Conservation (phyloP, 345 rosid genomes). For the Camelina hispida region DNA sequence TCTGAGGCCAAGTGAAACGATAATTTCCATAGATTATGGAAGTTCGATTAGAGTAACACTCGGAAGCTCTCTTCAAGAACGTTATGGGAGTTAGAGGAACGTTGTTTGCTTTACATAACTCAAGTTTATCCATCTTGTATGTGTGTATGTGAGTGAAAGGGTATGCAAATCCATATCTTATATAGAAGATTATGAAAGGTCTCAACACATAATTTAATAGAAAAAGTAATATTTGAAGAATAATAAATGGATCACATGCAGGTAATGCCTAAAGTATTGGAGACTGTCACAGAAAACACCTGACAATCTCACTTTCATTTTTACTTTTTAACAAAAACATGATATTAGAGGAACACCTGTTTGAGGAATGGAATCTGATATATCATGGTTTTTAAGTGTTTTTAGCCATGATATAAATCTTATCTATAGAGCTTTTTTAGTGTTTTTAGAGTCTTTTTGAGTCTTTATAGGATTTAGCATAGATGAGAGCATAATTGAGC, state of each 20-base stretch:
- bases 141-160: neutral
- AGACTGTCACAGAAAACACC: neutral
- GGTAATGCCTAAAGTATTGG: slow-evolving; percentile 25
- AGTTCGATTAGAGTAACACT: slow-evolving; percentile 56
- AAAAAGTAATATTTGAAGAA: neutral
- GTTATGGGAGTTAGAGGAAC: slow-evolving; percentile 67
- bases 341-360: neutral
- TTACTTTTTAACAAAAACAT: neutral
- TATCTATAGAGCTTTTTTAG: too few species aligned
- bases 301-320: neutral
- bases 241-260: neutral
- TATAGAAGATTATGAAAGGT: slow-evolving; percentile 8
- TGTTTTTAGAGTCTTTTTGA: too few species aligned
- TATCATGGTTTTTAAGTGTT: too few species aligned
- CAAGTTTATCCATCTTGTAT: slow-evolving; percentile 60
- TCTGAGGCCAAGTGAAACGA: slow-evolving; percentile 66
- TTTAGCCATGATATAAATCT: too few species aligned
- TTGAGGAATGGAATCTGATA: neutral
- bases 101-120: slow-evolving; percentile 61
- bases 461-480: too few species aligned
- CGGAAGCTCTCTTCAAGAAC: slow-evolving; percentile 74
- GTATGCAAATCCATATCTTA: slow-evolving; percentile 13
- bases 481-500: too few species aligned
- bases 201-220: neutral
- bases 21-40: slow-evolving; percentile 60